Base-by-base conservation (phyloP, 768 basidiomycete species). In the Fibroporia radiculosa region DNA sequence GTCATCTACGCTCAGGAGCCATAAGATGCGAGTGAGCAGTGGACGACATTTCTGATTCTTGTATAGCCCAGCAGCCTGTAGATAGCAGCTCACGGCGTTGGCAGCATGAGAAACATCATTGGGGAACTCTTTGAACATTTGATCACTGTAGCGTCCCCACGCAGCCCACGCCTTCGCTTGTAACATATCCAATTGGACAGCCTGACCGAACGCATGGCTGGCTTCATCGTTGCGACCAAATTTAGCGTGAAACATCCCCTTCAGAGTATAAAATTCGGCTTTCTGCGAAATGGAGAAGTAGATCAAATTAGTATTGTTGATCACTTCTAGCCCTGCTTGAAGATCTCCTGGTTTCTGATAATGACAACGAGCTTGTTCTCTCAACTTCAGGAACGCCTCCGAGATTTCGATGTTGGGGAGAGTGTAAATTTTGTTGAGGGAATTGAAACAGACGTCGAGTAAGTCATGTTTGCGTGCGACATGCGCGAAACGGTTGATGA, bases 341-440 rank as follows among this genome's bases (percentile, higher is more conserved):
- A 96, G 78, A 60, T 97, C 93, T 48, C 85, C 86, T 0, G 89
- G 87, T 57, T 88, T 92, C 62, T 96, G 93, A 64, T 95, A 97
- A 68, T 96, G 93, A 56, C 95, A 97, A 27, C 93, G 84, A 5
- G 96, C 96, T 65, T 99, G 96, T 63, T 99, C 96, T 38, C 96
- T 82, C 24, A 99, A 78, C 64, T 99, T 99, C 47, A 99, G 72
- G 73, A 99, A 99, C 1, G 96, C 96, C 62, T 99, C 96, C 2
- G 96, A 95, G 49, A 99, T 99, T 67, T 99, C 96, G 64, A 99
- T 99, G 61, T 99, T 99, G 18, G 96, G 96, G 16, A 99, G 72
- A 0, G 92, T 93, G 65, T 99, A 99, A 52, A 99, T 99, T 67
- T 93, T 97, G 63, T 86, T 93, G 57, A 99, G 73, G 1, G 88